Evolutionary conservation across 2,329 filamentous ascomycete species (phyloP), one percentile per base, ranked within the genome.

Genomic region (Fusarium verticillioides): DNA sequence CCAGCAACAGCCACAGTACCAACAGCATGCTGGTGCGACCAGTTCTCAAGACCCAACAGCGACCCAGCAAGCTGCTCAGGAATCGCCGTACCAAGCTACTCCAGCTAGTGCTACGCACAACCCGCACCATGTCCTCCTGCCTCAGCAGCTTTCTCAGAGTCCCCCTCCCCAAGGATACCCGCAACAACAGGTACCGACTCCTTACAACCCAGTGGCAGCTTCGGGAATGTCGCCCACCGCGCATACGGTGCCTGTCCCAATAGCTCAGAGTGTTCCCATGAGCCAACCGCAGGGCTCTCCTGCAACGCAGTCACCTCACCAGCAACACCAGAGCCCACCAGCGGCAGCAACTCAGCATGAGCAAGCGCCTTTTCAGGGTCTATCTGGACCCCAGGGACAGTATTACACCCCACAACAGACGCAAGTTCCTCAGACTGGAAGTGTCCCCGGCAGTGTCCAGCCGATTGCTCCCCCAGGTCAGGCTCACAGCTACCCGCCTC

Each of bases 1-100:
- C 21, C 26, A 19, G 16, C 36, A 49, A 21, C 66, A 69, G 18
- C 16, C 32, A 19, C 57, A 52, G 19, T 36, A 62, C 10, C 60
- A 72, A 2, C 57, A 53, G 19, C 43, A 62, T 16, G 15, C 37
- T 15, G 37, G 15, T 7, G 21, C 21, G 3, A 7, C 28, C 5
- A 39, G 13, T 1, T 10, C 52, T 5, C 37, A 64, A 12, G 44
- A 11, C 7, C 4, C 30, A 7, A 8, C 39, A 9, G 8, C 26
- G 3, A 30, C 37, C 3, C 40, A 46, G 1, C 58, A 42, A 11
- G 42, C 23, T 7, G 9, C 8, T 12, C 21, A 36, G 8, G 1
- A 23, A 12, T n/a, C 32, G 2, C n/a, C 21, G 8, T 16, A 53
- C 11, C 52, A 34, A 3, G 21, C 13, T 43, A 2, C 0, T 1